Evolutionary conservation across 2,329 filamentous ascomycete genomes (phyloP).

Genomic region (Diplodia corticola): DNA sequence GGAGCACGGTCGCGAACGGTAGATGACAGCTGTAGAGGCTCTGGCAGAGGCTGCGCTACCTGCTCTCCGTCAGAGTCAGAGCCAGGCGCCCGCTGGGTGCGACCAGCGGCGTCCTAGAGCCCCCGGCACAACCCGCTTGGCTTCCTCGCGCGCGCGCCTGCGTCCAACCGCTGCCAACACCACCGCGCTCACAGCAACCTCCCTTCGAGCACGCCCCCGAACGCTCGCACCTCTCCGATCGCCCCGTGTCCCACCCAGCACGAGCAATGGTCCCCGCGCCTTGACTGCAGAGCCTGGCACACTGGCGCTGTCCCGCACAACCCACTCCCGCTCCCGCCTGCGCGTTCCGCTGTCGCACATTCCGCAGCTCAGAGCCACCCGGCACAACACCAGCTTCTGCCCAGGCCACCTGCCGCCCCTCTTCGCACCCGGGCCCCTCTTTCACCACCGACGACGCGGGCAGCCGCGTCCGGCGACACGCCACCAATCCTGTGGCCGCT

Average conservation of each 20-base stretch:
- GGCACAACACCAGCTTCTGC: conserved; percentile 5
- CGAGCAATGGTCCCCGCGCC: conserved; percentile 5
- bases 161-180: conserved; percentile 8
- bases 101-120: not conserved
- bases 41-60: conserved; percentile 1
- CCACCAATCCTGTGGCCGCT: not conserved
- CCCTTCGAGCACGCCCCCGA: not conserved
- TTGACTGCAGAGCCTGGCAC: conserved; percentile 2
- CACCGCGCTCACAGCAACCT: not conserved
- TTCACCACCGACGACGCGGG: not conserved
- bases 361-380: not conserved
- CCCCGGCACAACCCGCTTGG: conserved; percentile 19
- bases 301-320: not conserved
- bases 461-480: not conserved
- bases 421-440: not conserved
- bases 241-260: not conserved
- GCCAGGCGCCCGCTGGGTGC: not conserved
- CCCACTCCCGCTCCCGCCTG: conserved; percentile 3
- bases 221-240: not conserved
- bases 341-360: conserved; percentile 9
- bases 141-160: conserved; percentile 9
- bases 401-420: not conserved
- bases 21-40: conserved; percentile 7
- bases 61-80: not conserved
- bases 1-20: not conserved